Percentiles rank a stretch among this genome's conserved stretches.
Conservation (phyloP, 164 flowering plant genomes). For the Magnolia sinica region DNA sequence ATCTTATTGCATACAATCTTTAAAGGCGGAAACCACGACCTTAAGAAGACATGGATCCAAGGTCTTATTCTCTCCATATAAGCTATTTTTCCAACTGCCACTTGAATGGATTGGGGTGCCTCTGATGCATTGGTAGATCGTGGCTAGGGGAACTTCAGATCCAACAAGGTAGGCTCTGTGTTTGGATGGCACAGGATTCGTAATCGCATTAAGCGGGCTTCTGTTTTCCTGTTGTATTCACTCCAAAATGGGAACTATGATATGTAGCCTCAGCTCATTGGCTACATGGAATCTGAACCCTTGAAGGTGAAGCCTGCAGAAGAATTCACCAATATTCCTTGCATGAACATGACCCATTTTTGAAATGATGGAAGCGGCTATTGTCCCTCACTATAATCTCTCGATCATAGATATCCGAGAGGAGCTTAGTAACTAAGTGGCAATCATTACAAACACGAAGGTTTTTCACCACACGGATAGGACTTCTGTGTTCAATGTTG, state of each 20-base stretch:
- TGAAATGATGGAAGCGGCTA: constrained; percentile 28
- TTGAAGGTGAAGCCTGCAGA: neutral
- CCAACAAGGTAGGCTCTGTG: too few relatives aligned
- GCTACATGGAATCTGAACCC: neutral
- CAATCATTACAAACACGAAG: constrained; percentile 28
- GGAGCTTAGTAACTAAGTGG: constrained; percentile 23
- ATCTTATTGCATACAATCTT: too few relatives aligned
- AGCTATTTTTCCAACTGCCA: too few relatives aligned
- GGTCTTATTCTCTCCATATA: too few relatives aligned
- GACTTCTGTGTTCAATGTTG: constrained; percentile 8
- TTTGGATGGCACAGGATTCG: too few relatives aligned
- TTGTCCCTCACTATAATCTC: constrained; percentile 26
- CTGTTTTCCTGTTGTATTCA: too few relatives aligned
- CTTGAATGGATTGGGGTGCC: too few relatives aligned
- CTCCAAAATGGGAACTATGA: neutral
- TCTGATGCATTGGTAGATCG: too few relatives aligned
- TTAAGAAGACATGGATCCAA: too few relatives aligned
- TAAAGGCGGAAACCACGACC: too few relatives aligned
- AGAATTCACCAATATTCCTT: constrained; percentile 21
- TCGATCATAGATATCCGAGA: constrained; percentile 12
- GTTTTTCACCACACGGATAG: constrained; percentile 21
- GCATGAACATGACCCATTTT: constrained; percentile 23
- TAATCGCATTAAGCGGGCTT: too few relatives aligned
- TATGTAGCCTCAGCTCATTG: neutral
- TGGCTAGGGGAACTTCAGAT: too few relatives aligned